Conservation (phyloP, 2,329 filamentous ascomycete genomes). For the Hymenoscyphus fraxineus region DNA sequence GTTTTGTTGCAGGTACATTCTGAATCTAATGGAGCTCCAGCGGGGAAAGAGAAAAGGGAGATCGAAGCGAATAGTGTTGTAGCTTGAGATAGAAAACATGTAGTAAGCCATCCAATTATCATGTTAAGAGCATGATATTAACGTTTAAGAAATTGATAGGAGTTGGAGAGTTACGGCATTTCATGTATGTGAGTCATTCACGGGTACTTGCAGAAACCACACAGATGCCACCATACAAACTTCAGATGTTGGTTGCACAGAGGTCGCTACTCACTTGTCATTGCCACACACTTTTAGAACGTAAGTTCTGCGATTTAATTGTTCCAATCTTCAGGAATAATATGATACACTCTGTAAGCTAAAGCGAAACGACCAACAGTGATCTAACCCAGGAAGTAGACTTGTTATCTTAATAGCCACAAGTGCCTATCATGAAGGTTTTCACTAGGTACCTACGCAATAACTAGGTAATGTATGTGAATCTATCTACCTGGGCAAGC, state of each 20-base stretch:
- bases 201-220: background rate
- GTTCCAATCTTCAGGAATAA: no score
- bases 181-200: background rate
- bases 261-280: background rate
- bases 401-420: background rate
- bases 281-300: background rate
- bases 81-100: constrained; percentile 18
- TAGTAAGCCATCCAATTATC: background rate
- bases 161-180: no score
- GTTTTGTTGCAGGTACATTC: constrained; percentile 29
- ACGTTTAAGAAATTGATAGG: no score
- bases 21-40: background rate
- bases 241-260: background rate
- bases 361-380: no score
- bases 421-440: background rate
- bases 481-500: background rate
- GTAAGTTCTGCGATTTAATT: no score
- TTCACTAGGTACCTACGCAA: no score
- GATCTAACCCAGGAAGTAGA: no score
- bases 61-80: constrained; percentile 26
- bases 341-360: no score
- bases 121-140: background rate
- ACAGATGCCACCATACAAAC: background rate
- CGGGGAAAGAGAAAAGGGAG: constrained; percentile 25
- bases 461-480: background rate